Conservation (phyloP, 106 monocot species). For the Acanthochlamys bracteata region DNA sequence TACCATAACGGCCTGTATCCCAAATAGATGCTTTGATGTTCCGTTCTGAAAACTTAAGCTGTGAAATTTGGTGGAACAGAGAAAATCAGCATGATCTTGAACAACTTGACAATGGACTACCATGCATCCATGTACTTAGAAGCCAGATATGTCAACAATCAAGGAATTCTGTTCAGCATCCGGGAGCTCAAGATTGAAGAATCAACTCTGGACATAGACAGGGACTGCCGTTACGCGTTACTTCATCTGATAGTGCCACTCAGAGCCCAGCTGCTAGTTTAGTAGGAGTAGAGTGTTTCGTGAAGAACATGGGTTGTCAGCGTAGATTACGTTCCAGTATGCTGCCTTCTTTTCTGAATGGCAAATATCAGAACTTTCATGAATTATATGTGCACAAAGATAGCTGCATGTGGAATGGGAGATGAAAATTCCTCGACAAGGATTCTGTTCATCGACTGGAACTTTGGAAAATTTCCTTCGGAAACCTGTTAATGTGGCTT, state of each 20-base stretch:
- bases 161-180: neutral
- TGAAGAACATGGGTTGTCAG: neutral
- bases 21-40: constrained; percentile 13
- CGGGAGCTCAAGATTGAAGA: constrained; percentile 4
- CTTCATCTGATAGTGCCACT: neutral
- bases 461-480: too few relatives aligned
- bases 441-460: too few relatives aligned
- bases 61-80: constrained; percentile 13
- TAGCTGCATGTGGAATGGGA: too few relatives aligned
- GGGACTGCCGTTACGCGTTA: constrained; percentile 17
- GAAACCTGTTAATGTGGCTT: too few relatives aligned
- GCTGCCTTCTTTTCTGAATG: neutral
- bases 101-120: constrained; percentile 3
- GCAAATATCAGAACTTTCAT: too few relatives aligned
- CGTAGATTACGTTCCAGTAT: constrained; percentile 4
- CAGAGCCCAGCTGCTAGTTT: neutral
- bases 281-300: too few relatives aligned
- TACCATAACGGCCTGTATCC: constrained; percentile 8
- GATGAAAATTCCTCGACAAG: too few relatives aligned
- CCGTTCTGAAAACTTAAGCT: constrained; percentile 12
- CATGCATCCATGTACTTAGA: constrained; percentile 5
- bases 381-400: too few relatives aligned
- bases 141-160: constrained; percentile 2
- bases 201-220: constrained; percentile 17
- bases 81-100: constrained; percentile 18